These are phyloP conservation scores for Colletotrichum spaethianum DNA, from an alignment of 2,329 filamentous ascomycete species.

Conservation along the genomic window DNA sequence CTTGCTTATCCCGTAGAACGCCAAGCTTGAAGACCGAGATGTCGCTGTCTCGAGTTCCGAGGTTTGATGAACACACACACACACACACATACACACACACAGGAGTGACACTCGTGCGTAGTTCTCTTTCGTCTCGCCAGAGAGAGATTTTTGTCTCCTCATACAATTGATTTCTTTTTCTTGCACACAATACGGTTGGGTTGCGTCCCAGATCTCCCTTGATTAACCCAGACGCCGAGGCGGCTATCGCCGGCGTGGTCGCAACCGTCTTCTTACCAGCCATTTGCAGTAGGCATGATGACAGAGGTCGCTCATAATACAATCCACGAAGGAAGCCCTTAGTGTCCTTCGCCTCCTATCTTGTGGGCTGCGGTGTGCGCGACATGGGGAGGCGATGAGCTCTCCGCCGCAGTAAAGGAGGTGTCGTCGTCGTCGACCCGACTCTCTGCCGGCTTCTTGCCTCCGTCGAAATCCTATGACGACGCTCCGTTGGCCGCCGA, in stretches of 20 bases:
- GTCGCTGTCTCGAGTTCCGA: not conserved
- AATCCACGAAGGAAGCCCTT: conserved; percentile 32
- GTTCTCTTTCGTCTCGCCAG: not conserved
- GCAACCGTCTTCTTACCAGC: not conserved
- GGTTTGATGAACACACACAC: not conserved
- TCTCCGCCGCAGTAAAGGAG: conserved; percentile 7
- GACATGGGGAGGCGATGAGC: not conserved
- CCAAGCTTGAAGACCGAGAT: not conserved
- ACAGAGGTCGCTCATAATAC: conserved; percentile 26
- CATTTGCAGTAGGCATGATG: not conserved
- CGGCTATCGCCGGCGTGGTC: not conserved
- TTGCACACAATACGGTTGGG: not conserved
- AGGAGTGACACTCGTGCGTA: not conserved
- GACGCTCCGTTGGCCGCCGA: conserved; percentile 33
- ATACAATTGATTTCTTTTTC: not conserved
- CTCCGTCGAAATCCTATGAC: conserved; percentile 23
- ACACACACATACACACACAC: not conserved
- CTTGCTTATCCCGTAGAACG: not conserved
- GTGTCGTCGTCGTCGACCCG: conserved; percentile 2
- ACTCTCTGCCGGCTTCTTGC: not conserved
- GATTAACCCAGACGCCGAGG: not conserved
- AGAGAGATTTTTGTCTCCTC: not conserved
- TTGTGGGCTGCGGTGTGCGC: not conserved
- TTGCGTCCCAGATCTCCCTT: not conserved
- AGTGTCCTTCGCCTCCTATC: conserved; percentile 7